Base-by-base conservation (phyloP, 331 rosid species). In the Pyrus hybrid region DNA sequence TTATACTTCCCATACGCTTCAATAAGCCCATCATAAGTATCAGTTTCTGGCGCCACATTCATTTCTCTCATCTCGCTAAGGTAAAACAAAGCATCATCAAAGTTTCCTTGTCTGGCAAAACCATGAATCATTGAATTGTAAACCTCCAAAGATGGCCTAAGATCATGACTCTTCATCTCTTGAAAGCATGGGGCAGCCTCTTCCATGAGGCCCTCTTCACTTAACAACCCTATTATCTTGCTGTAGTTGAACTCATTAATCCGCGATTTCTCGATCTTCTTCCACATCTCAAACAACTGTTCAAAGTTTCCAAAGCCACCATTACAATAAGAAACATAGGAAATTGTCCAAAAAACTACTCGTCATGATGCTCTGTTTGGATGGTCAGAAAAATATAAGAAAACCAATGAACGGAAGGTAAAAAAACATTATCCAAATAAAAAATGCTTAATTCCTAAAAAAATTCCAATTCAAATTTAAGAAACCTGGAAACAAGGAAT, bases 251-350 rank as follows among this genome's bases (percentile, higher is more conserved):
- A 65, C 49, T 88, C 93, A 75, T 75, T 85, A 73, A 83, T 82
- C 80, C 88, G 77, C 0, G 87, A 85, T 74, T 74, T 53, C 80
- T 89, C 90, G n/a, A 89, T 82, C 78, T 72, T 84, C 86, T 78
- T 92, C 96, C 96, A 92, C 84, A 65, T 58, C 76, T 85, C 87
- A 80, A 89, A 90, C 20, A 89, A 81, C 96, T 92, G 85, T 41
- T 79, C 72, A 79, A 25, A 86, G 9, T 29, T 70, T 49, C 72
- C 54, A 81, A 73, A 21, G 53, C 13, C 63, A 70, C 68, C 79
- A 58, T 70, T 33, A 23, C 74, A 56, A 74, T 79, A 43, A 80
- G 32, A 73, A 14, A 17, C 28, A 62, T 60, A 25, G 37, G 57
- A 9, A 68, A 41, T 28, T 69, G 17, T 20, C 64, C 33, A 64